A percentile compares a stretch with the other conserved stretches of the same genome.
These are phyloP conservation scores for Vitis rupestris DNA, from an alignment of 164 flowering plant genomes.

Conservation along the genomic window DNA sequence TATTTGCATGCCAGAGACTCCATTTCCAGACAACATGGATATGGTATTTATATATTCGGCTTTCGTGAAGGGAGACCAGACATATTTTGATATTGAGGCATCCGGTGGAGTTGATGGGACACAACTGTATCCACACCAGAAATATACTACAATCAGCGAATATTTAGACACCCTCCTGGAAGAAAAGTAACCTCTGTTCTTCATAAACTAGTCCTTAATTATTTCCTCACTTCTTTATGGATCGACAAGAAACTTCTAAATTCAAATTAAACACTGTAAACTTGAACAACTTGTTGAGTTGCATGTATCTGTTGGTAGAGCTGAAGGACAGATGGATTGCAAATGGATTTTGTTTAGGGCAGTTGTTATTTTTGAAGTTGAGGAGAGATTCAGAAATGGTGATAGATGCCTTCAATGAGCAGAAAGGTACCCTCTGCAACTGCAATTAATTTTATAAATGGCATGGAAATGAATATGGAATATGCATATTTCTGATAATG, in stretches of 20 bases:
- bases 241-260: neutral
- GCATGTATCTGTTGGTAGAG: no score
- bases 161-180: slow-evolving; percentile 51
- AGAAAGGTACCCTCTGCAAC: no score
- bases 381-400: no score
- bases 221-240: neutral
- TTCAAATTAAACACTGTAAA: no score
- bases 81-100: slow-evolving; percentile 60
- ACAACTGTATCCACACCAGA: slow-evolving; percentile 62
- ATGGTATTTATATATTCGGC: slow-evolving; percentile 69
- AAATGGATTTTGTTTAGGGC: no score
- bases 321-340: no score
- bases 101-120: slow-evolving; percentile 61
- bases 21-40: slow-evolving; percentile 64
- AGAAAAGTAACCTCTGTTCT: neutral
- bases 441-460: no score
- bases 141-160: slow-evolving; percentile 66
- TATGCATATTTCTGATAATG: no score
- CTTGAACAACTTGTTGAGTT: no score
- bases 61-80: slow-evolving; percentile 83
- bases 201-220: neutral
- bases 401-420: no score
- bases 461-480: no score
- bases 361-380: no score
- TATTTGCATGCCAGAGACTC: slow-evolving; percentile 54